Conservation (phyloP, 169 alveolate species). For the Besnoitia besnoiti region DNA sequence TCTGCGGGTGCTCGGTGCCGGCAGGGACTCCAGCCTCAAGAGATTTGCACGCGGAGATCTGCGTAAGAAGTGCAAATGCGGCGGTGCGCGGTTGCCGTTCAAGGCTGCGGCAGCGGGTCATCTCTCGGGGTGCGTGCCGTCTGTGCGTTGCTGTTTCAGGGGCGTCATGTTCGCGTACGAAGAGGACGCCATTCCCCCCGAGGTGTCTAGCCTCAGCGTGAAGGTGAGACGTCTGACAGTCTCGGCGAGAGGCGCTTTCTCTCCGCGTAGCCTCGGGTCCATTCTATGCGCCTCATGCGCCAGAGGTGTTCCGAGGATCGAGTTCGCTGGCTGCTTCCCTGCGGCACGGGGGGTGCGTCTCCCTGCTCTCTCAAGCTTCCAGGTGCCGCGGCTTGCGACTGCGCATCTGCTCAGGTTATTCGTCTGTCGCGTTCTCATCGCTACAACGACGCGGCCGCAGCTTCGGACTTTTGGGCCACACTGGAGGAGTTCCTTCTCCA, state of each 20-base stretch:
- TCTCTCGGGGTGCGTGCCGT: not conserved
- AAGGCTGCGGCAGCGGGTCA: too few species aligned
- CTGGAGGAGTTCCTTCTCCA: slow-evolving; percentile 46
- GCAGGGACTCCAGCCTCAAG: too few species aligned
- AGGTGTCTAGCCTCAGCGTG: slow-evolving; percentile 1
- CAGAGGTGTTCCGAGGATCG: too few species aligned
- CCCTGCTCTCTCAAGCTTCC: too few species aligned
- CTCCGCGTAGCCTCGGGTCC: not conserved
- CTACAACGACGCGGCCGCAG: slow-evolving; percentile 57
- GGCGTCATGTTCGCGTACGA: slow-evolving; percentile 45
- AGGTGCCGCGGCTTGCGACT: too few species aligned
- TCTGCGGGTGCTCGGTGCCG: too few species aligned
- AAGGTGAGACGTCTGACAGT: not conserved
- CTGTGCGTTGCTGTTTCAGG: not conserved
- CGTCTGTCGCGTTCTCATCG: slow-evolving; percentile 57
- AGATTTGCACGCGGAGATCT: too few species aligned
- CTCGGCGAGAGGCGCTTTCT: not conserved
- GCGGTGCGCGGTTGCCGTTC: too few species aligned
- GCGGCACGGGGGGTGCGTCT: too few species aligned
- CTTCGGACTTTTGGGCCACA: slow-evolving; percentile 42
- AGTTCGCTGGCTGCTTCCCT: too few species aligned
- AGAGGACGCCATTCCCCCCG: slow-evolving; percentile 40
- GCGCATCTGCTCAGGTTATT: slow-evolving; percentile 61
- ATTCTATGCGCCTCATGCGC: not conserved
- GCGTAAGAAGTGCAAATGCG: too few species aligned